These are phyloP conservation scores for Stachybotrys chlorohalonatus DNA, from an alignment of 2,329 filamentous ascomycete species.

Conservation along the genomic window DNA sequence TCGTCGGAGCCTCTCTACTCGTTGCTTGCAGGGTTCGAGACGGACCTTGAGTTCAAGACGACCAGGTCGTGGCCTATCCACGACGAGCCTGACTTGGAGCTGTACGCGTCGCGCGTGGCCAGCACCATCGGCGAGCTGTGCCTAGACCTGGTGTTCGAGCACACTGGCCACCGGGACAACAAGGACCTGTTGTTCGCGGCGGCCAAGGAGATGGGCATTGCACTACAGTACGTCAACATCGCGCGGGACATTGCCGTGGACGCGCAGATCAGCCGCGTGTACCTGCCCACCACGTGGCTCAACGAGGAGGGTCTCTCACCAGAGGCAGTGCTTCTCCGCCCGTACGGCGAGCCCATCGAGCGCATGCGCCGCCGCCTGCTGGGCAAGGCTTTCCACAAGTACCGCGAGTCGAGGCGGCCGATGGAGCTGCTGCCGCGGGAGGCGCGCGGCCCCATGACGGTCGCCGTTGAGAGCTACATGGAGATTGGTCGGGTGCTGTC, in stretches of 20 bases:
- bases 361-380: conserved; percentile 44
- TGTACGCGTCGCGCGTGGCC: conserved; percentile 60
- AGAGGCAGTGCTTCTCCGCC: conserved; percentile 42
- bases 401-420: conserved; percentile 40
- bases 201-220: conserved; percentile 59
- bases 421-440: conserved; percentile 54
- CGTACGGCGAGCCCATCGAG: conserved; percentile 27
- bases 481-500: conserved; percentile 60
- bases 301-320: conserved; percentile 45
- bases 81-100: conserved; percentile 47
- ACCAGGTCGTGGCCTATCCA: conserved; percentile 42
- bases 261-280: conserved; percentile 56
- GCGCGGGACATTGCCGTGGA: conserved; percentile 64
- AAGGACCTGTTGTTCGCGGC: conserved; percentile 39
- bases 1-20: conserved; percentile 51
- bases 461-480: conserved; percentile 69
- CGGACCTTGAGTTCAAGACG: conserved; percentile 48
- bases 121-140: conserved; percentile 64
- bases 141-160: conserved; percentile 55
- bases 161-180: conserved; percentile 27
- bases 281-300: conserved; percentile 58
- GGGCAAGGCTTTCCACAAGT: conserved; percentile 51
- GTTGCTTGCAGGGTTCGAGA: conserved; percentile 59
- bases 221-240: conserved; percentile 71
- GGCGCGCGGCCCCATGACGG: conserved; percentile 54